Evolutionary conservation across 1,284 basidiomycete genomes (phyloP).

Genomic region (Inonotus obliquus): DNA sequence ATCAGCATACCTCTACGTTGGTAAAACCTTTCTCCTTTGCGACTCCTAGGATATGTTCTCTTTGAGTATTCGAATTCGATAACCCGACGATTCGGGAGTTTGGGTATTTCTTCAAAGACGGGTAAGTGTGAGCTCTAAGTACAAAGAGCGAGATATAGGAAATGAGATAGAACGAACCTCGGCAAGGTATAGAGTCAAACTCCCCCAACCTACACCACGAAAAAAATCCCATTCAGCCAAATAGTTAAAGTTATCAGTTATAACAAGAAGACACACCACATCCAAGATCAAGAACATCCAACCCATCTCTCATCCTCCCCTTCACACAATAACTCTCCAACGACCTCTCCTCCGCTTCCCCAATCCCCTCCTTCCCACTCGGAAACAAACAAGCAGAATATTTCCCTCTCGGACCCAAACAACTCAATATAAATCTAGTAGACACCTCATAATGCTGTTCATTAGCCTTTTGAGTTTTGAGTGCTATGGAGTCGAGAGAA

Average conservation of each 20-base stretch:
- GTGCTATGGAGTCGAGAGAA: slow-evolving; percentile 54
- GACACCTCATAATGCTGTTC: slow-evolving; percentile 79
- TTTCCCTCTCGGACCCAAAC: slow-evolving; percentile 59
- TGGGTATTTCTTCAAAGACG: slow-evolving; percentile 57
- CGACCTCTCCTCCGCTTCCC: slow-evolving; percentile 67
- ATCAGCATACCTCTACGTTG: slow-evolving; percentile 47
- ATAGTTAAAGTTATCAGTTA: not conserved
- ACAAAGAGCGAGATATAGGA: not conserved
- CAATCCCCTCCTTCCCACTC: slow-evolving; percentile 59
- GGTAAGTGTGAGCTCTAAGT: not conserved
- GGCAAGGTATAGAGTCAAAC: slow-evolving; percentile 64
- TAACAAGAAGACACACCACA: slow-evolving; percentile 43
- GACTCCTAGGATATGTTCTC: slow-evolving; percentile 55
- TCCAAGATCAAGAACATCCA: slow-evolving; percentile 67
- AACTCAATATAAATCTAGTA: slow-evolving; percentile 63
- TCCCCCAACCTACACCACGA: slow-evolving; percentile 57
- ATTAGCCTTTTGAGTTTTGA: slow-evolving; percentile 68
- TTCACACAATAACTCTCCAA: slow-evolving; percentile 69
- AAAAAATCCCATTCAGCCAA: not conserved
- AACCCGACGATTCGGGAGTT: slow-evolving; percentile 60
- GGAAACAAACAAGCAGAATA: slow-evolving; percentile 74
- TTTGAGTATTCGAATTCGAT: slow-evolving; percentile 73
- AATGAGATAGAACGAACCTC: slow-evolving; percentile 39
- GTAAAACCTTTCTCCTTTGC: slow-evolving; percentile 50
- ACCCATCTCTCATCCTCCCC: slow-evolving; percentile 59